Conservation (phyloP, 768 basidiomycete species). For the Phanerochaete carnosa region DNA sequence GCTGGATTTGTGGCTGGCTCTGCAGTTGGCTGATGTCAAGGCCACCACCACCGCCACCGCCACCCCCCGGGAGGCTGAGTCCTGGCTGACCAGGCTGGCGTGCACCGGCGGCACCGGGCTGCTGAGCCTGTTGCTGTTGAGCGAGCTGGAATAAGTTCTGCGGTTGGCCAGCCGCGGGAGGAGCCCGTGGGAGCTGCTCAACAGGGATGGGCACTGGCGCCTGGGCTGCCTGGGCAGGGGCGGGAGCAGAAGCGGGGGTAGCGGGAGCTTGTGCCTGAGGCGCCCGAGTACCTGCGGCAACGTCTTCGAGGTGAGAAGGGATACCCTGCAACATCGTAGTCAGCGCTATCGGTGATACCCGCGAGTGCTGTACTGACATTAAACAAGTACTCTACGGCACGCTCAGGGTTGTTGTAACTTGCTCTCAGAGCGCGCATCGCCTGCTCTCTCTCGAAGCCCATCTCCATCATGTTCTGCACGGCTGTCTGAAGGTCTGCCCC, state of each 20-base stretch:
- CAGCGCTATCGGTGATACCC: slow-evolving; percentile 1
- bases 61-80: slow-evolving; percentile 27
- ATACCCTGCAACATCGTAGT: slow-evolving; percentile 57
- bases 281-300: slow-evolving; percentile 34
- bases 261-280: slow-evolving; percentile 26
- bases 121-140: slow-evolving; percentile 50
- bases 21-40: slow-evolving; percentile 50
- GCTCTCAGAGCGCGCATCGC: slow-evolving; percentile 85
- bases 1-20: slow-evolving; percentile 62
- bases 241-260: slow-evolving; percentile 36
- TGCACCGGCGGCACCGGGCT: slow-evolving; percentile 32
- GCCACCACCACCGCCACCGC: slow-evolving; percentile 29
- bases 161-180: slow-evolving; percentile 42
- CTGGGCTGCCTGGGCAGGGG: slow-evolving; percentile 29
- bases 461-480: slow-evolving; percentile 82
- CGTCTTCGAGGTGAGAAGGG: slow-evolving; percentile 62
- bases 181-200: slow-evolving; percentile 24
- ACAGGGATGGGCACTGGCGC: slow-evolving; percentile 1
- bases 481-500: slow-evolving; percentile 75
- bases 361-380: slow-evolving; percentile 49
- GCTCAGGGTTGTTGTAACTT: slow-evolving; percentile 95
- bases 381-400: slow-evolving; percentile 98
- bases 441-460: slow-evolving; percentile 90
- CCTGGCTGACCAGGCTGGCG: slow-evolving; percentile 24
- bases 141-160: slow-evolving; percentile 85